Base-by-base conservation (phyloP, 306 rosid genomes). In the Prosopis cineraria region DNA sequence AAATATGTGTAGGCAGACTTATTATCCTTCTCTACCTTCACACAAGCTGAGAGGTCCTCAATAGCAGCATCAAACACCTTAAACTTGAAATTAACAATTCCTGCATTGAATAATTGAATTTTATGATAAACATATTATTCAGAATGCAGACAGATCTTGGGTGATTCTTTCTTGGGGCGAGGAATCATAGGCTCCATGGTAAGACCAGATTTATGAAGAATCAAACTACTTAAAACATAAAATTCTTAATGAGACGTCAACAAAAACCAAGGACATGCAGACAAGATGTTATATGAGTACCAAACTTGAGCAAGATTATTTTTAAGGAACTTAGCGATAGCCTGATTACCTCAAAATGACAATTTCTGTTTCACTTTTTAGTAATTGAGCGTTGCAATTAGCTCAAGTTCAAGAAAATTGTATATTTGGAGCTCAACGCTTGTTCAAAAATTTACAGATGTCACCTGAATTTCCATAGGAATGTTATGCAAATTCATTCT, bases 51-150 rank as follows among this genome's bases (percentile, higher is more conserved):
- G 48, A 93, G 89, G 82, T 93, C 98, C 59, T 88, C 88, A 7
- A 93, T 86, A 56, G 98, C 93, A 64, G 89, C 89, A 70, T 79
- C 69, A 87, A 93, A 91, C 56, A 90, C 96, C 90, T 91, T 93
- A 81, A 91, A 93, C 87, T 93, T 93, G 92, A 88, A 93, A 86
- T 86, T 88, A 72, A 92, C 97, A 68, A 93, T 93, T 76, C 98
- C 98, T 93, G 80, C 86, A 85, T 75, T 74, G 70, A 68, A 81
- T 63, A 85, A 85, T 75, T 74, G 70, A 68, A 81, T 63, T 62
- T 70, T 70, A 64, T 25, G 22, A 16, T 12, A 56, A 16, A 29
- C n/a, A 62, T 20, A 64, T 45, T 75, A 41, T 44, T n/a, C 36
- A 47, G 53, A 47, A n/a, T n/a, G n/a, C n/a, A n/a, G n/a, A n/a